phyloP scores from a whole-genome alignment of 1,284 basidiomycete species.

The Microbotryum intermedium region DNA sequence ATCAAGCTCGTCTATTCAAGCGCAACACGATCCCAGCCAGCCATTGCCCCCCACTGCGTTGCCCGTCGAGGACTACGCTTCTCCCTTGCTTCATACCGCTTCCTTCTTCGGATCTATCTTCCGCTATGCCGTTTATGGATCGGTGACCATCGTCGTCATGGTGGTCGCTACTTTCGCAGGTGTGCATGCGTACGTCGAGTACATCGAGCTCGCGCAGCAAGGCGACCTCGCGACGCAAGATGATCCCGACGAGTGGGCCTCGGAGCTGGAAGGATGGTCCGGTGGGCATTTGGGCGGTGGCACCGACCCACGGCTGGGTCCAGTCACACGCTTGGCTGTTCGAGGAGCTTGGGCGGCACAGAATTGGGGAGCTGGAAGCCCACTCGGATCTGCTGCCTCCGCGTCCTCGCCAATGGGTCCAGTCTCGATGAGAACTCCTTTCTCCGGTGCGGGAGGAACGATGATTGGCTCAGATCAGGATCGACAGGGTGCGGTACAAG shows the following conservation, averaged over 20 bases:
- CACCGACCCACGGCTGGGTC: slow-evolving; percentile 31
- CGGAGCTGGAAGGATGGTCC: slow-evolving; percentile 30
- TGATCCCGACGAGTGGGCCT: slow-evolving; percentile 24
- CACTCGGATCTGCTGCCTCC: not conserved
- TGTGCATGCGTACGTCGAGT: slow-evolving; percentile 33
- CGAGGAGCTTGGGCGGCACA: slow-evolving; percentile 33
- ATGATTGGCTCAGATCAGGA: slow-evolving; percentile 8
- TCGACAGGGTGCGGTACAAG: not conserved
- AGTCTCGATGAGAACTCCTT: not conserved
- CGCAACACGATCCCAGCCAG: not conserved
- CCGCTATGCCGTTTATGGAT: slow-evolving; percentile 30
- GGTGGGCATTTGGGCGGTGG: slow-evolving; percentile 31
- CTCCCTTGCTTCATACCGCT: slow-evolving; percentile 24
- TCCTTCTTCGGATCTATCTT: slow-evolving; percentile 25
- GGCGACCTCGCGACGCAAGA: not conserved
- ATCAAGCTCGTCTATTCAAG: not conserved
- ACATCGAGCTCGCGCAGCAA: slow-evolving; percentile 16
- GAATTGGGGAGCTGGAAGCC: slow-evolving; percentile 23
- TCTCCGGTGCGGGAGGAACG: not conserved
- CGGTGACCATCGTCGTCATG: slow-evolving; percentile 24
- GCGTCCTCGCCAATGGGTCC: slow-evolving; percentile 1
- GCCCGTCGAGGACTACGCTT: slow-evolving; percentile 28
- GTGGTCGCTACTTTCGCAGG: slow-evolving; percentile 16
- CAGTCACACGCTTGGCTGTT: slow-evolving; percentile 26
- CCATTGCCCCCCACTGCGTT: slow-evolving; percentile 18